Percentiles rank a stretch among this genome's conserved stretches.
phyloP scores from a whole-genome alignment of 805 yeast species.

The Monosporozyma aerobia region DNA sequence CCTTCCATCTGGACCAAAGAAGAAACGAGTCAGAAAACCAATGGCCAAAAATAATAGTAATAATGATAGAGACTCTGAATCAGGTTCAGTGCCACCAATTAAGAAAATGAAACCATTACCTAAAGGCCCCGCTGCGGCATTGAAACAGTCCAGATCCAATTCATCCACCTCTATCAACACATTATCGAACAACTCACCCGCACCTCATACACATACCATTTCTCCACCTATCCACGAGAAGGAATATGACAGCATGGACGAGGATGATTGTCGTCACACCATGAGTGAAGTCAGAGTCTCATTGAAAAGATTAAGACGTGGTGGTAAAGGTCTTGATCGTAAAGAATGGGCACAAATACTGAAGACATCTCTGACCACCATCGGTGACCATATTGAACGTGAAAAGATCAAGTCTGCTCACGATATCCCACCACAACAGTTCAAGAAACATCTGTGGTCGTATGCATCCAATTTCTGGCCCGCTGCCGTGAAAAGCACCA shows the following conservation, averaged over 20 bases:
- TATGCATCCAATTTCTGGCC: constrained; percentile 87
- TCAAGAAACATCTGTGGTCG: constrained; percentile 66
- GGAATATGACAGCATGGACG: constrained; percentile 76
- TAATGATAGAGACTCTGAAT: constrained; percentile 12
- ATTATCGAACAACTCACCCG: constrained; percentile 1
- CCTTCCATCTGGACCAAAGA: constrained; percentile 21
- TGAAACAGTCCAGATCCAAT: constrained; percentile 9
- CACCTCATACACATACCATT: constrained; percentile 1
- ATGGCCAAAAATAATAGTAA: constrained; percentile 20
- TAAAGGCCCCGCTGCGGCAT: constrained; percentile 18
- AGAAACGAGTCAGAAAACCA: constrained; percentile 23
- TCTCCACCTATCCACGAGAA: constrained; percentile 18
- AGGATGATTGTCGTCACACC: constrained; percentile 48
- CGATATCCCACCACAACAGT: constrained; percentile 7
- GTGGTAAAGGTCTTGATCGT: constrained; percentile 63
- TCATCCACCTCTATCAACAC: constrained; percentile 3
- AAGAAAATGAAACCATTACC: constrained; percentile 23
- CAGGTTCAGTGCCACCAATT: constrained; percentile 8
- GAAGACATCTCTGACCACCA: constrained; percentile 55
- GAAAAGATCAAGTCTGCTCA: constrained; percentile 22
- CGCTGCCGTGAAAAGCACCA: constrained; percentile 62
- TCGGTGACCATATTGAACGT: constrained; percentile 61
- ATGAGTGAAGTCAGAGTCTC: constrained; percentile 63
- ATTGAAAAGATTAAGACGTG: constrained; percentile 56
- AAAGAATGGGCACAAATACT: constrained; percentile 69